phyloP scores from a whole-genome alignment of 2,329 filamentous ascomycete species.

The Fusarium sp. region DNA sequence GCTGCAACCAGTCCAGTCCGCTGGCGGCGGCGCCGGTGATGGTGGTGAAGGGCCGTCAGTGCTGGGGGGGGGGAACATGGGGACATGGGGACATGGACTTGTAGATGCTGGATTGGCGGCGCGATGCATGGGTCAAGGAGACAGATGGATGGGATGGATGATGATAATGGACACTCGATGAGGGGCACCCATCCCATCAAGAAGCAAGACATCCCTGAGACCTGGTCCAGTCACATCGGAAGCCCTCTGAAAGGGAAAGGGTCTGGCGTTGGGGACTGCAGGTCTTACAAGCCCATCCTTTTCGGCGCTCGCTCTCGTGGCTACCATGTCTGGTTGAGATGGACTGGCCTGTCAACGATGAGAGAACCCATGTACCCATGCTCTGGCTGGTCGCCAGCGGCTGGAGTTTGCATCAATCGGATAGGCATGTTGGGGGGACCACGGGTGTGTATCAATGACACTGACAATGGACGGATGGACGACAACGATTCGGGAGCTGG shows the following conservation, averaged over 20 bases:
- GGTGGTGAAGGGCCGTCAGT: conserved; percentile 9
- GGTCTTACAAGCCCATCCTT: conserved; percentile 35
- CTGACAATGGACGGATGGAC: conserved; percentile 15
- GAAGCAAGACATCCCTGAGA: conserved; percentile 11
- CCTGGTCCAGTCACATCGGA: conserved; percentile 15
- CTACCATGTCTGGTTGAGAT: conserved; percentile 42
- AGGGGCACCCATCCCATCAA: conserved; percentile 15
- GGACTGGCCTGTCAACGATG: conserved; percentile 38
- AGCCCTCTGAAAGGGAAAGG: conserved; percentile 5
- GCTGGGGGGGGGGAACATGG: conserved; percentile 1
- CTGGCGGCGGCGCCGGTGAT: conserved; percentile 27
- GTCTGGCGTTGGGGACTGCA: conserved; percentile 19
- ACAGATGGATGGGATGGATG: conserved; percentile 28
- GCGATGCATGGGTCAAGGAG: conserved; percentile 24
- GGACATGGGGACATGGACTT: neutral
- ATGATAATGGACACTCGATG: conserved; percentile 10
- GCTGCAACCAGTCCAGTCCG: conserved; percentile 24
- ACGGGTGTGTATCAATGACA: conserved; percentile 34
- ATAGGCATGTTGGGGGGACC: conserved; percentile 27
- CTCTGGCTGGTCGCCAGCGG: conserved; percentile 20
- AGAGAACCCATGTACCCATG: conserved; percentile 32
- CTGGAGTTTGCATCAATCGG: conserved; percentile 33
- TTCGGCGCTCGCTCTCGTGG: conserved; percentile 39
- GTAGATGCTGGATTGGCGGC: conserved; percentile 35
- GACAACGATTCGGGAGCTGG: conserved; percentile 27